These are phyloP conservation scores for Ascodesmis nigricans DNA, from an alignment of 495 filamentous ascomycete species.

Conservation along the genomic window DNA sequence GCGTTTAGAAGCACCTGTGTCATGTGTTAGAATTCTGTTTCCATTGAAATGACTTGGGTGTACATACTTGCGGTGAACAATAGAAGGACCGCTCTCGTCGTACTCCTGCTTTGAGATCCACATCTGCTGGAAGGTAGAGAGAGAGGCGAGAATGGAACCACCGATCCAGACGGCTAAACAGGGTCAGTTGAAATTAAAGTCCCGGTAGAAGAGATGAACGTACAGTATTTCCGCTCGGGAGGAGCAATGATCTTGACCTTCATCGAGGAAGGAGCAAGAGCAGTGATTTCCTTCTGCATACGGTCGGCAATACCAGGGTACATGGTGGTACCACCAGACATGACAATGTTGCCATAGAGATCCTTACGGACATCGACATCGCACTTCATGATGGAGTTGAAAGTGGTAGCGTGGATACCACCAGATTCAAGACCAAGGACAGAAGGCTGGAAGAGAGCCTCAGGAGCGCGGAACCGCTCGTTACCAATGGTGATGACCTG, in stretches of 20 bases:
- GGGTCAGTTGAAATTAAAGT: constrained; percentile 8
- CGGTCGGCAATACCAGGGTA: constrained; percentile 99
- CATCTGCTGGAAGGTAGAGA: constrained; percentile 99
- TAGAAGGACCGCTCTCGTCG: constrained; percentile 97
- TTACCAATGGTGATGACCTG: constrained; percentile 98
- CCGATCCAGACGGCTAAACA: constrained; percentile 77
- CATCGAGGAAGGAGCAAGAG: constrained; percentile 96
- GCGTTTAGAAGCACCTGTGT: constrained; percentile 21
- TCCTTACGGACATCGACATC: constrained; percentile 90
- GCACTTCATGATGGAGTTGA: constrained; percentile 89
- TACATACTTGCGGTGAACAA: constrained; percentile 92
- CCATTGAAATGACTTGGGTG: background rate
- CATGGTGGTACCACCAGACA: constrained; percentile 85
- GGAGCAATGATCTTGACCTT: constrained; percentile 96
- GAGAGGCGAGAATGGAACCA: constrained; percentile 97
- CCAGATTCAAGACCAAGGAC: constrained; percentile 94
- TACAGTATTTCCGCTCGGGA: constrained; percentile 91
- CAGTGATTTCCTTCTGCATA: constrained; percentile 99
- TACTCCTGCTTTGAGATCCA: constrained; percentile 99
- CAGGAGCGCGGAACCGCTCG: constrained; percentile 85
- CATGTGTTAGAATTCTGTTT: constrained; percentile 6
- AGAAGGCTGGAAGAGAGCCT: constrained; percentile 95
- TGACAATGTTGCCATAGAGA: constrained; percentile 86
- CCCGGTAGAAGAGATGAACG: constrained; percentile 29
- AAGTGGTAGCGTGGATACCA: constrained; percentile 90